phyloP scores from a whole-genome alignment of 2,329 filamentous ascomycete species.

The Gaeumannomyces tritici region DNA sequence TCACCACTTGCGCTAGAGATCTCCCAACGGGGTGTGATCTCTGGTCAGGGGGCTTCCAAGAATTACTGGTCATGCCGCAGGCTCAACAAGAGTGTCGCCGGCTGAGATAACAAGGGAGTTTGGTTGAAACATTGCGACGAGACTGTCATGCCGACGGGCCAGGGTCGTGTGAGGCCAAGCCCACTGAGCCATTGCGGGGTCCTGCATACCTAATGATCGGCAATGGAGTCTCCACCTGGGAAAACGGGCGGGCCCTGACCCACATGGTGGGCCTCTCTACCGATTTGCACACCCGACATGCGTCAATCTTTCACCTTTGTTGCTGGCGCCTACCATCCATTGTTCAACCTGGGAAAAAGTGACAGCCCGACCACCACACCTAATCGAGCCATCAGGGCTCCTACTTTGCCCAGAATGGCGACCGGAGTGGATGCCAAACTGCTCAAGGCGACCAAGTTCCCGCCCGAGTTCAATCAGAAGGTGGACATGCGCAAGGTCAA shows the following conservation, averaged over 20 bases:
- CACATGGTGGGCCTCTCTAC: too few species aligned
- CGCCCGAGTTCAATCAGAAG: constrained; percentile 85
- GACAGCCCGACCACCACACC: not conserved
- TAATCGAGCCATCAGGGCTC: constrained; percentile 1
- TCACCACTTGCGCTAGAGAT: not conserved
- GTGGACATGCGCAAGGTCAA: constrained; percentile 98
- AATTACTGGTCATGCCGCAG: not conserved
- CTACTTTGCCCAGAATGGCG: constrained; percentile 48
- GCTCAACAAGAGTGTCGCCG: not conserved
- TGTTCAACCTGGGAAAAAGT: not conserved
- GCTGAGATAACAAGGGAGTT: not conserved
- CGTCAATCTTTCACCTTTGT: not conserved
- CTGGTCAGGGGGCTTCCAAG: not conserved
- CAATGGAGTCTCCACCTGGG: not conserved
- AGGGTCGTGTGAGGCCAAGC: not conserved
- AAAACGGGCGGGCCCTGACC: not conserved
- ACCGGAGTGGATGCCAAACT: constrained; percentile 82
- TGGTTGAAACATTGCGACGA: not conserved
- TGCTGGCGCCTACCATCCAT: not conserved
- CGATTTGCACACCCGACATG: not conserved
- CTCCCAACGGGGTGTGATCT: not conserved
- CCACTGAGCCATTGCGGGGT: not conserved
- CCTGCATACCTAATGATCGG: not conserved
- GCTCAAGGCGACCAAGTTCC: constrained; percentile 85
- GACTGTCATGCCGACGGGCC: not conserved